phyloP scores from a whole-genome alignment of 148 eudicot species.

The Fagopyrum homotropicum region DNA sequence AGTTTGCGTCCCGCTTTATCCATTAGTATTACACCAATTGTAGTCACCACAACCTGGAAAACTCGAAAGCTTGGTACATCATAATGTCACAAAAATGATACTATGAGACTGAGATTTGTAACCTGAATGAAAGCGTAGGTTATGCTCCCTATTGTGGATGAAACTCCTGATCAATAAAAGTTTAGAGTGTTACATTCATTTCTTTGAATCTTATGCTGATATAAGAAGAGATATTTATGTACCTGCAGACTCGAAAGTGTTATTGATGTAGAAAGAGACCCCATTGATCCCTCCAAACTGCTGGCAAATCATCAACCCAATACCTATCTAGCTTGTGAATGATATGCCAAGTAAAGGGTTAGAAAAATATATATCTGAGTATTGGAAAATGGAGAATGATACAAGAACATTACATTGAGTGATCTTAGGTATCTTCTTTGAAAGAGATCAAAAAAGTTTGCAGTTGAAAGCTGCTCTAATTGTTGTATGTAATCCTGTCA shows the following conservation, averaged over 20 bases:
- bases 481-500: constrained; percentile 46
- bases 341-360: background rate
- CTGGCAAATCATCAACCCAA: constrained; percentile 36
- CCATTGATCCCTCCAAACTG: constrained; percentile 40
- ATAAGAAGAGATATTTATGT: background rate
- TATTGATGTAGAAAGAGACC: constrained; percentile 25
- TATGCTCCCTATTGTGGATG: background rate
- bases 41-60: constrained; percentile 20
- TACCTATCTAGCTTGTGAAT: constrained; percentile 22
- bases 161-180: background rate
- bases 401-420: constrained; percentile 35
- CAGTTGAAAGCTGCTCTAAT: constrained; percentile 44
- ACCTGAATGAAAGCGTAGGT: constrained; percentile 2
- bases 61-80: too few relatives aligned
- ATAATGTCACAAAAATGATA: too few relatives aligned
- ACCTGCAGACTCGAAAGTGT: constrained; percentile 33
- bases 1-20: constrained; percentile 56
- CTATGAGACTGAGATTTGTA: too few relatives aligned
- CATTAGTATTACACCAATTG: constrained; percentile 36
- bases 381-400: background rate
- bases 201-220: background rate
- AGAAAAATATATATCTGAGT: background rate
- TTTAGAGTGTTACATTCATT: background rate
- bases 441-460: constrained; percentile 49
- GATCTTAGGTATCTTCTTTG: constrained; percentile 49